Conservation (phyloP, 805 yeast species). For the Myxozyma mucilagina region DNA sequence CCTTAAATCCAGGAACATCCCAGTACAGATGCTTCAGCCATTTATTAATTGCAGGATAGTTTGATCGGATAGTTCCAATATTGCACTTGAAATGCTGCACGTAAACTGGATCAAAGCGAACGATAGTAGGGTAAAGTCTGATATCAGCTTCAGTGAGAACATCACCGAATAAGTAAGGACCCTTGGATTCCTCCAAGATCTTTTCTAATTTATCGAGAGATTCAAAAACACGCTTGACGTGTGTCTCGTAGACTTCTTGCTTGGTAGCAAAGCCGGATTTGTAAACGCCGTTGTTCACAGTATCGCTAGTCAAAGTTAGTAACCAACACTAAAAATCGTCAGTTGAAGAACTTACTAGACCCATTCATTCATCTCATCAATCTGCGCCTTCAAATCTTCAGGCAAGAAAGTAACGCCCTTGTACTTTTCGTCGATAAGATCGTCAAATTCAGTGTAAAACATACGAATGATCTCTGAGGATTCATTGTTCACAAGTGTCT, state of each 20-base stretch:
- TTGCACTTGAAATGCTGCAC: conserved; percentile 96
- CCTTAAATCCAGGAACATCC: conserved; percentile 68
- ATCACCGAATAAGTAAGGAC: conserved; percentile 58
- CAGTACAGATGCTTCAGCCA: conserved; percentile 87
- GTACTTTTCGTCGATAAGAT: conserved; percentile 46
- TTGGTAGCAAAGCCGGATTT: conserved; percentile 85
- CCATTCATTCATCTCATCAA: conserved; percentile 80
- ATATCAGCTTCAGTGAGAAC: conserved; percentile 86
- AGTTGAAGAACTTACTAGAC: conserved; percentile 47
- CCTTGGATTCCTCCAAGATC: conserved; percentile 48
- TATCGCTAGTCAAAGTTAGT: conserved; percentile 44
- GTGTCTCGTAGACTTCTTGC: conserved; percentile 77
- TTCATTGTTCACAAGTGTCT: conserved; percentile 88
- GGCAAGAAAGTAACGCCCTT: conserved; percentile 67
- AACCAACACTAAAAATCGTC: background rate
- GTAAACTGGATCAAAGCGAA: conserved; percentile 90
- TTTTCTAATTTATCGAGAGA: conserved; percentile 70
- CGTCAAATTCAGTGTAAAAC: conserved; percentile 70
- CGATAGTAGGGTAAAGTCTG: conserved; percentile 79
- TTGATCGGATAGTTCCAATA: conserved; percentile 70
- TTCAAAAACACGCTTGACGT: conserved; percentile 61
- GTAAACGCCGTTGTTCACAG: conserved; percentile 90
- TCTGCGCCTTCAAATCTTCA: conserved; percentile 49
- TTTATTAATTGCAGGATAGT: conserved; percentile 73
- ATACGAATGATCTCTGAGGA: conserved; percentile 86